phyloP scores from a whole-genome alignment of 1,284 basidiomycete genomes.

The Jaminaea rosea region DNA sequence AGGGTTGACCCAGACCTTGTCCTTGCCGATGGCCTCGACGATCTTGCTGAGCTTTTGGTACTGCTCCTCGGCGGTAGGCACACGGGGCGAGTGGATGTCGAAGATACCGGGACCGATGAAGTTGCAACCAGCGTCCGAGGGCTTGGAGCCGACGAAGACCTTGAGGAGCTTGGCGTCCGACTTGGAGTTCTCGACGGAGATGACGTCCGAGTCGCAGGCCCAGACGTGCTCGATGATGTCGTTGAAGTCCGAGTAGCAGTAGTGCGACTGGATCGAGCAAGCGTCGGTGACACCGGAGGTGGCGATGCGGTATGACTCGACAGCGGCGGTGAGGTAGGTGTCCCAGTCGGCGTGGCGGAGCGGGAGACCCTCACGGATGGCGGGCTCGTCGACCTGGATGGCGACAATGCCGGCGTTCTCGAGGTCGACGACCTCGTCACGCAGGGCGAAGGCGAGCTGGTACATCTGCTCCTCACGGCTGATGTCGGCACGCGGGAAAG shows the following conservation, averaged over 20 bases:
- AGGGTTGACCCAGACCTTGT: conserved; percentile 72
- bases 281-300: conserved; percentile 41
- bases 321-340: conserved; percentile 45
- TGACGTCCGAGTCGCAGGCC: conserved; percentile 95
- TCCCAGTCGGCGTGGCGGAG: conserved; percentile 43
- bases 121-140: conserved; percentile 53
- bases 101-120: conserved; percentile 88
- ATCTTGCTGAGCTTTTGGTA: conserved; percentile 81
- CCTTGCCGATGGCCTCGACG: conserved; percentile 45
- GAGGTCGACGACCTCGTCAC: conserved; percentile 95
- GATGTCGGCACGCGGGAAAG: conserved; percentile 98
- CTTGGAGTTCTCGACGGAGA: conserved; percentile 81
- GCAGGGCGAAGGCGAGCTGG: conserved; percentile 94
- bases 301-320: conserved; percentile 45
- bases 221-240: conserved; percentile 91
- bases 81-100: conserved; percentile 98
- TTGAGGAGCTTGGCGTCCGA: conserved; percentile 66
- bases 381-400: conserved; percentile 97
- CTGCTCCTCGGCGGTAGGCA: conserved; percentile 79
- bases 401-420: conserved; percentile 95
- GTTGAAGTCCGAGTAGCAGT: conserved; percentile 61
- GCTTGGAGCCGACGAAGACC: conserved; percentile 69
- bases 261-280: conserved; percentile 46
- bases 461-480: conserved; percentile 93
- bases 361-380: conserved; percentile 82